These are phyloP conservation scores for Microcyclosporella mali DNA, from an alignment of 2,329 filamentous ascomycete species.

Conservation along the genomic window DNA sequence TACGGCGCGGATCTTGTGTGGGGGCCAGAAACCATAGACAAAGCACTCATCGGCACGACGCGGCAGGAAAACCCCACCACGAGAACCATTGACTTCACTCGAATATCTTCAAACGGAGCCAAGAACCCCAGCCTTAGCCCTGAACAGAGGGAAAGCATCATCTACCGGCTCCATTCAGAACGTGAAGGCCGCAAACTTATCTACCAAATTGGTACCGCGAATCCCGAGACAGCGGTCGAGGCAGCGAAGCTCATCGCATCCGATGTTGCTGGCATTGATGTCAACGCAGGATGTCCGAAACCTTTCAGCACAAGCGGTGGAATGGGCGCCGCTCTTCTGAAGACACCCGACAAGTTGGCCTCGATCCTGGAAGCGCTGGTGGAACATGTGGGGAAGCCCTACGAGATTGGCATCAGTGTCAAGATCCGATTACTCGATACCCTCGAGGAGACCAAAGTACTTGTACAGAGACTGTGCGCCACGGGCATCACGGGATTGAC, in stretches of 20 bases:
- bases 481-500: conserved; percentile 92
- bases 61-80: conserved; percentile 70
- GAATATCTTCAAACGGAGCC: conserved; percentile 64
- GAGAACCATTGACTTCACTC: conserved; percentile 77
- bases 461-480: conserved; percentile 71
- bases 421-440: conserved; percentile 88
- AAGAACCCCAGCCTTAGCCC: conserved; percentile 51
- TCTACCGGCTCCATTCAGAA: conserved; percentile 77
- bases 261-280: conserved; percentile 89
- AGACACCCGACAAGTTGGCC: conserved; percentile 75
- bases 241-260: conserved; percentile 77
- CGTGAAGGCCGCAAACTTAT: conserved; percentile 70
- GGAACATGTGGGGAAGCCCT: conserved; percentile 65
- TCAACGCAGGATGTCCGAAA: conserved; percentile 98
- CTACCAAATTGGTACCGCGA: conserved; percentile 86
- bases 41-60: conserved; percentile 80
- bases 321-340: conserved; percentile 89
- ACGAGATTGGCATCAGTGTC: conserved; percentile 88
- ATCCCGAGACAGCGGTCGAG: conserved; percentile 73
- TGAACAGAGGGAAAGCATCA: conserved; percentile 55
- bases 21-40: conserved; percentile 94
- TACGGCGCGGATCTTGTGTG: conserved; percentile 97
- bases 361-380: conserved; percentile 80
- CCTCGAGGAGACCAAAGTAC: conserved; percentile 63
- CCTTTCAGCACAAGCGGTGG: conserved; percentile 89